Conservation (phyloP, 768 basidiomycete genomes). For the Boletus bicolor region DNA sequence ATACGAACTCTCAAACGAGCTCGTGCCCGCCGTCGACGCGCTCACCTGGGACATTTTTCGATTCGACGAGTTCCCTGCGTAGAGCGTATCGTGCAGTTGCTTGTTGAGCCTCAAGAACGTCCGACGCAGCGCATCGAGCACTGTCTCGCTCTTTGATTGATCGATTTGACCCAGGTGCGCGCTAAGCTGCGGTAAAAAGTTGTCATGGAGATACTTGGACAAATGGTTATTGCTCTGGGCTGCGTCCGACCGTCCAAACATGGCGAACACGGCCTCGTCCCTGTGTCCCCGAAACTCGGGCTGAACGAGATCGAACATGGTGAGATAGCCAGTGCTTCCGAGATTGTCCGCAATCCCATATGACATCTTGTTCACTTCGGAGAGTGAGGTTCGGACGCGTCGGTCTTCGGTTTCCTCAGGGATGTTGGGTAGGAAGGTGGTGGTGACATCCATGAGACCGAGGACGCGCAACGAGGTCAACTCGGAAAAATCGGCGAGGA, state of each 20-base stretch:
- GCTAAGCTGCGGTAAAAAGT: conserved; percentile 64
- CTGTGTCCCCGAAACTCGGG: conserved; percentile 74
- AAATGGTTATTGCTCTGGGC: conserved; percentile 60
- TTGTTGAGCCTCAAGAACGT: conserved; percentile 88
- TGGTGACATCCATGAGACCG: conserved; percentile 95
- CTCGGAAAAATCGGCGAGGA: conserved; percentile 81
- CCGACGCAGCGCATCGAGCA: conserved; percentile 77
- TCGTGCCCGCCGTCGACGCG: conserved; percentile 35
- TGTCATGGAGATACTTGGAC: conserved; percentile 81
- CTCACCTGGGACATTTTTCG: conserved; percentile 79
- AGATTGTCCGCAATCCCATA: conserved; percentile 96
- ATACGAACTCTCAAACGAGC: conserved; percentile 45
- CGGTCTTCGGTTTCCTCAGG: conserved; percentile 86
- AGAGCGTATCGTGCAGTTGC: conserved; percentile 66
- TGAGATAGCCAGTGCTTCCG: conserved; percentile 73
- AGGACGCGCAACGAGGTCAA: conserved; percentile 83
- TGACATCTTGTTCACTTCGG: conserved; percentile 86
- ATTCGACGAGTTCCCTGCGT: conserved; percentile 35
- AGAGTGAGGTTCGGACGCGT: conserved; percentile 86
- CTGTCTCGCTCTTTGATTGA: conserved; percentile 43
- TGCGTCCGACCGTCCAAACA: conserved; percentile 81
- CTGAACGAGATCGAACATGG: conserved; percentile 90
- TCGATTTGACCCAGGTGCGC: conserved; percentile 50
- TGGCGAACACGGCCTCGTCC: conserved; percentile 89
- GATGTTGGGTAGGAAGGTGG: conserved; percentile 58